Base-by-base conservation (phyloP, 345 rosid species). In the Hibiscus tridactylites region DNA sequence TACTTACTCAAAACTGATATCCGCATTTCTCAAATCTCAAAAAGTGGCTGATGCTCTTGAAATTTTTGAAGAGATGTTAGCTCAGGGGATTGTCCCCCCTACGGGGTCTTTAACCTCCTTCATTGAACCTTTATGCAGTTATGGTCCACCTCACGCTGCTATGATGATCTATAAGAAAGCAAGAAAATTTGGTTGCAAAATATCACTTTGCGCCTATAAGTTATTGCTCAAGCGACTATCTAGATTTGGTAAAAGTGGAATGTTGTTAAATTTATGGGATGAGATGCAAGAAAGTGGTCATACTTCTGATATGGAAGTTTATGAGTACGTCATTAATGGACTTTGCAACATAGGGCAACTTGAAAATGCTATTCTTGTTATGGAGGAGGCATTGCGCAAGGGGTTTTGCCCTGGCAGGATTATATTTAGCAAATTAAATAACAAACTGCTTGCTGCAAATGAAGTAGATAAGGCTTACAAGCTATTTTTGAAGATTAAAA, bases 91-190 rank as follows among this genome's bases (percentile, higher is more conserved):
- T 71, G 66, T 83, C 75, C 97, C 96, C 37, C 71, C 87, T 53
- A 85, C 90, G 26, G 93, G 96, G 75, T 79, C 70, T 4, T 28
- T 90, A 33, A 91, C 96, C 65, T 79, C 88, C 35, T 87, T 87
- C 65, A 79, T 94, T 39, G 77, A 87, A 72, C 90, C 87, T 19
- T 79, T 94, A 39, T 91, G 98, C 61, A 71, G 88, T 77, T 88
- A 82, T 61, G 98, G 98, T 78, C 97, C 98, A 35, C 98, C 98
- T 21, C 81, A 90, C 63, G 96, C 95, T 72, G 97, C 98, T 5
- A 76, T 90, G 88, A 77, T 74, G 78, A 79, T 94, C 39, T 91
- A 90, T 80, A 82, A 84, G 81, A 91, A 84, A 75, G 88, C 93
- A 39, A 85, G 88, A 74, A 90, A 85, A 77, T 86, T 74, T 2